Base-by-base conservation (phyloP, 371 early-diverging fungal species). In the Dichotomocladium elegans region DNA sequence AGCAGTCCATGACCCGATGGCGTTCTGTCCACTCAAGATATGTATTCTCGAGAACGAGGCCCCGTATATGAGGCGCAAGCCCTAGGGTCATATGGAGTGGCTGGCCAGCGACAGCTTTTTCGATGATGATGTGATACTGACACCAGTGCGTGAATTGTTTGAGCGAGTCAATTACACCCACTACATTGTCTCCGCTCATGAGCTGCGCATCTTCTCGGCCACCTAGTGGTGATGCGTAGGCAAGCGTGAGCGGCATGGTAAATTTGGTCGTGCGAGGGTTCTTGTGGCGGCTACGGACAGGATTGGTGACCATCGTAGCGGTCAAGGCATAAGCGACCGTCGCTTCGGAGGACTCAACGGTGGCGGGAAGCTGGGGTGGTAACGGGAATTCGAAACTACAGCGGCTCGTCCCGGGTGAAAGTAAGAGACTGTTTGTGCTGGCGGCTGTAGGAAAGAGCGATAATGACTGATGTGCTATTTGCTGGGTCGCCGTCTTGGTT, bases 121-220 rank as follows among this genome's bases (percentile, higher is more conserved):
- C 49, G 25, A 48, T 33, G 7, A 35, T 33, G 14, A 48, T 35
- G n/a, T 22, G 8, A 15, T 48, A 48, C 15, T 48, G 49, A n/a
- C 49, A 48, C 49, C 49, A 48, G n/a, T 25, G n/a, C 0, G 49
- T 21, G 15, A 24, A 25, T 48, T 48, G 49, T 35, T 48, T 48
- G n/a, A 17, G 49, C 10, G 49, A 48, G 14, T 48, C 49, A 7
- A 35, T 21, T 17, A 22, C n/a, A 12, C 28, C 0, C 11, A 28
- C 45, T 12, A 44, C 14, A 27, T 44, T 44, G 26, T 44, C 45
- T 12, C 45, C 27, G 21, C 29, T 26, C 4, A 44, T 29, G 28
- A 44, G 19, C n/a, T n/a, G n/a, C n/a, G n/a, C n/a, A n/a, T n/a
- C n/a, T n/a, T 37, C 17, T 6, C 21, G n/a, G 21, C 14, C 34